Evolutionary conservation across 1,284 basidiomycete genomes (phyloP).

Genomic region (Ustilago trichophora): DNA sequence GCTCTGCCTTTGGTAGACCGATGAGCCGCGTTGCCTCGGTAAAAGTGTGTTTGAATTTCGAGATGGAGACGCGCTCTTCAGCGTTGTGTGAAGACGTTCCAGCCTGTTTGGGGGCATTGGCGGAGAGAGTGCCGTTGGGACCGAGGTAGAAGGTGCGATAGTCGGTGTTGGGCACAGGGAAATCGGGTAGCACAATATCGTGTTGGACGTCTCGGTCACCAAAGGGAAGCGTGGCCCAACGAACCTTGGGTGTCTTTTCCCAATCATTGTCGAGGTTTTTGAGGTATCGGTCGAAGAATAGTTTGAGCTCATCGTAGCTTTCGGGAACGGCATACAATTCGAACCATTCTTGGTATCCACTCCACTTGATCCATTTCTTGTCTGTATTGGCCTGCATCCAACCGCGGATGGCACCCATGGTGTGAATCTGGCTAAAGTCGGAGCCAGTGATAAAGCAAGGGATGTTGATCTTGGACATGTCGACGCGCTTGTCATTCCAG

Average conservation of each 20-base stretch:
- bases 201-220: conserved; percentile 39
- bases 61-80: conserved; percentile 18
- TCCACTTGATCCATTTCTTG: conserved; percentile 45
- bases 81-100: conserved; percentile 26
- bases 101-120: not conserved
- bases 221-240: conserved; percentile 34
- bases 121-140: conserved; percentile 27
- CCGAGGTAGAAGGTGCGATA: conserved; percentile 36
- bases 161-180: conserved; percentile 39
- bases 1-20: conserved; percentile 49
- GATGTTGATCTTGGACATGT: conserved; percentile 53
- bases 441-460: conserved; percentile 54
- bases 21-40: conserved; percentile 37
- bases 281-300: conserved; percentile 54
- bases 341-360: conserved; percentile 30
- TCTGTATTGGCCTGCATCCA: conserved; percentile 37
- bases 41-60: conserved; percentile 41
- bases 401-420: conserved; percentile 40
- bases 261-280: conserved; percentile 51
- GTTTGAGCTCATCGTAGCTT: conserved; percentile 39
- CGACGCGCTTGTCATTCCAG: conserved; percentile 51
- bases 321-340: conserved; percentile 19
- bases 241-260: conserved; percentile 44
- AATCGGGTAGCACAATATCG: conserved; percentile 31
- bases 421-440: conserved; percentile 40